Base-by-base conservation (phyloP, 768 basidiomycete genomes). In the Suillus weaverae region DNA sequence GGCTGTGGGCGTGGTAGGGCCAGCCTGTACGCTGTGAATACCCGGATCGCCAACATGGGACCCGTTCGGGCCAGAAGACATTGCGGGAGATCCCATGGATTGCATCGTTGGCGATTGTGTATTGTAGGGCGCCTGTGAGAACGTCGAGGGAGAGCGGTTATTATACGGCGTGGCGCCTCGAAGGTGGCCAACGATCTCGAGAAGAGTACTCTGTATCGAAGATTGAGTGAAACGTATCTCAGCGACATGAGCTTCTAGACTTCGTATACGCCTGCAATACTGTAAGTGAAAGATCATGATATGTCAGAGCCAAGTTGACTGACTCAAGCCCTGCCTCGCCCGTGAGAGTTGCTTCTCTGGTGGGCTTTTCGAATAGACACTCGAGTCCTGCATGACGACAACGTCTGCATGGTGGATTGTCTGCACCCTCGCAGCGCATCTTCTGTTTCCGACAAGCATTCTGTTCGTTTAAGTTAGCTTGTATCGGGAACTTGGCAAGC, bases 381-480 rank as follows among this genome's bases (percentile, higher is more conserved):
- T 95, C 92, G 14, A 97, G 82, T 3, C 93, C 92, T 22, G 91
- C 89, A 70, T 94, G 91, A 38, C 92, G 85, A 78, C 96, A 98
- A 51, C 96, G 87, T 71, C 91, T 89, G 78, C 96, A 98, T n/a
- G 96, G 96, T 32, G 96, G 95, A 71, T 93, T 95, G 75, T 97
- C 96, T 18, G 95, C 96, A 2, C 94, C 95, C 76, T 96, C 94
- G 74, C 95, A 98, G 70, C 95, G 84, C 96, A 97, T 97, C 81
- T 97, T 97, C 82, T 96, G 95, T 72, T 94, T 92, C 70, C 95
- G 83, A 77, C 95, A 97, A 20, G 94, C 92, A 87, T 96, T 96
- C 94, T 95, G 74, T 48, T 61, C 50, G 51, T 59, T 48, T 16
- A 51, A 62, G 67, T 76, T 69, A 72, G 67, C 65, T 55, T 64